These are phyloP conservation scores for Ajuga reptans DNA, from an alignment of 305 asterid genomes.

Conservation along the genomic window DNA sequence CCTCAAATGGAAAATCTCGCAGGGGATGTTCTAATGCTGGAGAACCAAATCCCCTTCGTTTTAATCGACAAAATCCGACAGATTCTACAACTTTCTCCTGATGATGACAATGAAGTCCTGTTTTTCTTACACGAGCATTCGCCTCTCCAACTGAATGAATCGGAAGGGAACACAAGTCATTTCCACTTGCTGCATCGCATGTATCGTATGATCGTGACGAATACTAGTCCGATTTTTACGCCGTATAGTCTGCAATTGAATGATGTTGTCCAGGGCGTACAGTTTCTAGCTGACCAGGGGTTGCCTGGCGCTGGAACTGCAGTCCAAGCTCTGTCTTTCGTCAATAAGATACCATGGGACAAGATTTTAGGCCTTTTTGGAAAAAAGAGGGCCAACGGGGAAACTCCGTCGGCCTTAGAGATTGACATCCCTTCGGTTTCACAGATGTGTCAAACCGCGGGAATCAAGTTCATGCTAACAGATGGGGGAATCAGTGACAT, in stretches of 20 bases:
- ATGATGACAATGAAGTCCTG: conserved; percentile 4
- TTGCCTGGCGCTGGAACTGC: conserved; percentile 16
- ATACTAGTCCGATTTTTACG: neutral
- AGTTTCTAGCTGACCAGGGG: conserved; percentile 9
- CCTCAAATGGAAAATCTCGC: neutral
- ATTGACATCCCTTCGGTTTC: conserved; percentile 46
- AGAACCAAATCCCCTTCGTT: conserved; percentile 42
- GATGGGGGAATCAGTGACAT: conserved; percentile 30
- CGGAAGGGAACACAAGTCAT: neutral
- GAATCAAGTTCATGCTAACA: conserved; percentile 23
- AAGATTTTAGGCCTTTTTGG: conserved; percentile 24
- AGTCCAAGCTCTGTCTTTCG: conserved; percentile 20
- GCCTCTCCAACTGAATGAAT: conserved; percentile 25
- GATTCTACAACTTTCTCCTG: conserved; percentile 1
- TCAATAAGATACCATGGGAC: conserved; percentile 31
- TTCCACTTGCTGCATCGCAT: conserved; percentile 37
- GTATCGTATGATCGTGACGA: conserved; percentile 29
- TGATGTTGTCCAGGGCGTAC: neutral
- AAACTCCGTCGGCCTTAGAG: conserved; percentile 19
- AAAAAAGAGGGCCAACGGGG: conserved; percentile 4
- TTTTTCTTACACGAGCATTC: conserved; percentile 27
- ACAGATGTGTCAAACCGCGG: conserved; percentile 22
- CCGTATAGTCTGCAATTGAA: neutral
- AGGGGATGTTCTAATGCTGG: conserved; percentile 26
- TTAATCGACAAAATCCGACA: conserved; percentile 21